Base-by-base conservation (phyloP, 305 asterid species). In the Fraxinus xanthoxyloides region DNA sequence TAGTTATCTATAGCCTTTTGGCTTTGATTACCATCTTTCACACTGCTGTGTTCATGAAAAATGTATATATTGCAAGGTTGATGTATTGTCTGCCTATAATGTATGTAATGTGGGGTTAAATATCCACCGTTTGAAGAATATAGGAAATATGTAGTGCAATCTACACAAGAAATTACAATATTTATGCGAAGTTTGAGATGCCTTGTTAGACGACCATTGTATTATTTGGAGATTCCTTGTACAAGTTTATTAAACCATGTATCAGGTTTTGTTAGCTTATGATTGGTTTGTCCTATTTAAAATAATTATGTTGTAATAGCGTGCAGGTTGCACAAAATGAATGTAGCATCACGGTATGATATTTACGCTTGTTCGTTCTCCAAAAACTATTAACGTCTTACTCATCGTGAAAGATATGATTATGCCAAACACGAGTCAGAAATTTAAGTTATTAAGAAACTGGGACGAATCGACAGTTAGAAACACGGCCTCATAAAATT, bases 1-100 rank as follows among this genome's bases (percentile, higher is more conserved):
- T 93, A 93, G 90, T 24, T 63, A 65, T 76, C 48, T 26, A 4
- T 75, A 19, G 13, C 79, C 13, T 3, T 34, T 72, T 31, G 76
- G 76, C 26, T 72, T 0, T 72, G 40, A 61, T 69, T 69, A 72
- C 26, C 48, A 72, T 72, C 48, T 31, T 72, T 34, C 26, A 30
- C 43, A 32, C 26, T 7, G 76, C 24, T 7, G 46, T 17, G 46
- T 70, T 70, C 24, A n/a, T 72, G 76, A 2, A 72, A 32, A 34
- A n/a, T 72, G 46, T n/a, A 32, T 5, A 72, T 72, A 38, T 32
- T 72, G 76, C 21, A 72, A 72, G 76, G 26, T 72, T 32, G 28
- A 32, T 34, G 7, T 72, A 8, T 32, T 31, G 46, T 72, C 46
- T 72, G 15, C 48, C 48, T 7, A 30, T 70, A 72, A 15, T 31